Conservation (phyloP, 805 yeast genomes). For the Wickerhamiella occidentalis region DNA sequence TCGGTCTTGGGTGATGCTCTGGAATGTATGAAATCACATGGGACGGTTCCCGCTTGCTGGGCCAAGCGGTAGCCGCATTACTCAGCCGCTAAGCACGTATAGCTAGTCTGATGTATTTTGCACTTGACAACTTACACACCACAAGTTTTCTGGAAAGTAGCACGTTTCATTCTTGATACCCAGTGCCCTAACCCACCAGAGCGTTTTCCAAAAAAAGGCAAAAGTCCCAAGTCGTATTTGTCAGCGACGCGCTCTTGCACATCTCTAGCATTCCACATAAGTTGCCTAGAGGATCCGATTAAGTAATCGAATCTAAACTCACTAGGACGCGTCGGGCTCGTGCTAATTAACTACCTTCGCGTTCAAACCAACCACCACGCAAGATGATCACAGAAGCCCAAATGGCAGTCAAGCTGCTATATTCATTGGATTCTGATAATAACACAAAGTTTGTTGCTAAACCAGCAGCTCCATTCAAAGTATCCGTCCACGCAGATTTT, state of each 20-base stretch:
- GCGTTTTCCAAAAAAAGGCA: neutral
- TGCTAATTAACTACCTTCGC: neutral
- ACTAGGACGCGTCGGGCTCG: neutral
- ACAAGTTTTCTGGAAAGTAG: conserved; percentile 3
- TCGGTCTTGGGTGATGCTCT: no score
- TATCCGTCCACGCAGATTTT: conserved; percentile 17
- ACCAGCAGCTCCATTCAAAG: conserved; percentile 18
- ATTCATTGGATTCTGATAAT: conserved; percentile 28
- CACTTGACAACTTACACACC: neutral
- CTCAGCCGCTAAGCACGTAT: conserved; percentile 8
- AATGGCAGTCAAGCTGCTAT: conserved; percentile 28
- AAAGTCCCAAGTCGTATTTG: neutral
- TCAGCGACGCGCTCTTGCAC: neutral
- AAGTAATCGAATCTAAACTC: neutral
- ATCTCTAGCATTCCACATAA: neutral
- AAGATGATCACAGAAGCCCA: conserved; percentile 1
- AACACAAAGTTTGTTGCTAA: conserved; percentile 28
- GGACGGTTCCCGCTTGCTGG: no score
- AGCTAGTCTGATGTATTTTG: neutral
- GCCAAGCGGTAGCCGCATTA: neutral
- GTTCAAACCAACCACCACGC: neutral
- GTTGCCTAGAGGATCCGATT: neutral
- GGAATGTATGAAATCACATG: no score
- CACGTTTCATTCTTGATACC: neutral
- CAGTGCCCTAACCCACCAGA: neutral